phyloP scores from a whole-genome alignment of 495 filamentous ascomycete species.

The Neurospora discreta region DNA sequence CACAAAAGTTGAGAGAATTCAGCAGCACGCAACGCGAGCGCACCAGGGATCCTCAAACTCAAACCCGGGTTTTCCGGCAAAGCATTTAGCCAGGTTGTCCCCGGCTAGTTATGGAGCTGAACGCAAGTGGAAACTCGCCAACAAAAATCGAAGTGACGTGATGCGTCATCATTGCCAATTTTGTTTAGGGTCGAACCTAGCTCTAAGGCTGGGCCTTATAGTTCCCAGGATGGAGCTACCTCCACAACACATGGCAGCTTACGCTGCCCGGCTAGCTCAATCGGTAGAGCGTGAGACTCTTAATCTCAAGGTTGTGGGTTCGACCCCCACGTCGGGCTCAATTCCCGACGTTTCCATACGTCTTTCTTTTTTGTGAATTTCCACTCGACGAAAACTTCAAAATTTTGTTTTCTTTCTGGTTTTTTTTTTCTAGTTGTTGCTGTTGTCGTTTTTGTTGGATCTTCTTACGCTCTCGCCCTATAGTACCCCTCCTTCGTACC shows the following conservation, averaged over 20 bases:
- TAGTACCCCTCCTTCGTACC: not conserved
- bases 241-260: not conserved
- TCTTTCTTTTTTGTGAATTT: not conserved
- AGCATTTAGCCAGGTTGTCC: too few relatives aligned
- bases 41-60: too few relatives aligned
- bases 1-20: too few relatives aligned
- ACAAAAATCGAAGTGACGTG: not conserved
- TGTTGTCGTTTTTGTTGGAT: not conserved
- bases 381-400: too few relatives aligned
- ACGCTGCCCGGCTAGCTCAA: slow-evolving; percentile 54
- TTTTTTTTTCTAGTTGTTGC: not conserved
- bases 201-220: not conserved
- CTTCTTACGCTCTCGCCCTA: too few relatives aligned
- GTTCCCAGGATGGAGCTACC: accelerated
- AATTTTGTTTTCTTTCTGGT: too few relatives aligned
- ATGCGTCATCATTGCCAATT: not conserved
- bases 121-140: not conserved
- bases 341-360: not conserved
- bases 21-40: too few relatives aligned
- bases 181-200: not conserved
- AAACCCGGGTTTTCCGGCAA: too few relatives aligned
- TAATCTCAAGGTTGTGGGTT: slow-evolving; percentile 14
- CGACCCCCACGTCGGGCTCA: not conserved
- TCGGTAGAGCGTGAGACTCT: slow-evolving; percentile 80
- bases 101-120: not conserved